Percentiles rank a stretch among this genome's conserved stretches.
Conservation (phyloP, 2,329 filamentous ascomycete genomes). For the Ceratocystis ficicola region DNA sequence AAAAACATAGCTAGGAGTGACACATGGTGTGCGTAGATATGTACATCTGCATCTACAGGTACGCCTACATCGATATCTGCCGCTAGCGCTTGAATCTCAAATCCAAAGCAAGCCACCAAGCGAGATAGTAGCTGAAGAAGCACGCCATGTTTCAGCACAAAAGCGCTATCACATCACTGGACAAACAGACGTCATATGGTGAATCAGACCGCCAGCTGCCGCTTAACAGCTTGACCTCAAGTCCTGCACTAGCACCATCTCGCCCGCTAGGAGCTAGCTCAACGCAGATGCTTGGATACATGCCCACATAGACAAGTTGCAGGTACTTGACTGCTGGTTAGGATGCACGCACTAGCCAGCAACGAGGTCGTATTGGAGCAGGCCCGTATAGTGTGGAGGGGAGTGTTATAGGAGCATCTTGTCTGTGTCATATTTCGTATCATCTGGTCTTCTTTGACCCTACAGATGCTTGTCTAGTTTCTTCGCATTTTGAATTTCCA, state of each 20-base stretch:
- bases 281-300: too few relatives aligned
- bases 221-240: too few relatives aligned
- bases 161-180: not conserved
- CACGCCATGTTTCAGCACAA: not conserved
- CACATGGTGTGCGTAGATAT: not conserved
- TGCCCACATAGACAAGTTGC: too few relatives aligned
- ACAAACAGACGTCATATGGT: not conserved
- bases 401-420: not conserved
- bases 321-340: too few relatives aligned
- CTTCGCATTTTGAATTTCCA: not conserved
- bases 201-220: not conserved
- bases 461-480: not conserved
- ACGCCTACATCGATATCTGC: not conserved
- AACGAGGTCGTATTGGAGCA: not conserved
- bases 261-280: too few relatives aligned
- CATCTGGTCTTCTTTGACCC: not conserved
- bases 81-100: not conserved
- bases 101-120: not conserved
- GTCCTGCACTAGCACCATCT: too few relatives aligned
- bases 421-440: not conserved
- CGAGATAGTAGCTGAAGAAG: not conserved
- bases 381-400: not conserved
- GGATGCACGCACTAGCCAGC: too few relatives aligned
- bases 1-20: too few relatives aligned
- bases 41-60: not conserved